Evolutionary conservation across 306 rosid species (phyloP), one percentile per base, ranked within the genome.

Genomic region (Acacia crassicarpa): DNA sequence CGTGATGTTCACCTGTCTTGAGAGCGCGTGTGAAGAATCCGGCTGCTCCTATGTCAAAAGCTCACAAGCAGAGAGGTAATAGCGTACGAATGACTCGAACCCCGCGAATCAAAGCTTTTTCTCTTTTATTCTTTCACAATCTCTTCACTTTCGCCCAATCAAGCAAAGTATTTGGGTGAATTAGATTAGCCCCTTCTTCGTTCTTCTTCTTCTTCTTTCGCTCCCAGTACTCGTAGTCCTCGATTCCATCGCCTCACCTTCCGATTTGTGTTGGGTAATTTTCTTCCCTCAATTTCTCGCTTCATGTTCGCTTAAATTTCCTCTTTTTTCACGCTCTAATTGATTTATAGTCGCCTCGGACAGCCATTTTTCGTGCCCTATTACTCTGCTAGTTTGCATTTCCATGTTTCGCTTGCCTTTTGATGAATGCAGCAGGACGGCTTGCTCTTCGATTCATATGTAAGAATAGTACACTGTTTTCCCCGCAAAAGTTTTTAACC

Each of bases 31-130:
- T 0, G 0, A 1, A 7, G 17, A 53, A 74, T 20, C 20, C 45
- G 32, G 19, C 10, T 10, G 46, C 66, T 40, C 33, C 77, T 17
- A 13, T 30, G 56, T 76, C 71, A 22, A 62, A 58, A 8, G 17
- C 16, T 59, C 25, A 41, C 41, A 15, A 35, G 56, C 22, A 11
- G 12, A 9, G n/a, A 33, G 15, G 44, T 17, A 51, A 83, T 85
- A 54, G 97, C 92, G 91, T 92, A 72, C 84, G 83, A 81, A 91
- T 80, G 74, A 90, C 89, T 85, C 89, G 63, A 90, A 80, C 87
- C 77, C 76, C 35, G 45, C 78, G 72, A 85, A 70, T 82, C 84
- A 17, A 74, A 81, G 46, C 40, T 65, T 46, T 46, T 74, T 81
- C 35, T 67, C 80, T 66, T 81, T 83, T 83, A 33, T 33, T 45